These are phyloP conservation scores for Neospora caninum DNA, from an alignment of 169 alveolate species.

Conservation along the genomic window DNA sequence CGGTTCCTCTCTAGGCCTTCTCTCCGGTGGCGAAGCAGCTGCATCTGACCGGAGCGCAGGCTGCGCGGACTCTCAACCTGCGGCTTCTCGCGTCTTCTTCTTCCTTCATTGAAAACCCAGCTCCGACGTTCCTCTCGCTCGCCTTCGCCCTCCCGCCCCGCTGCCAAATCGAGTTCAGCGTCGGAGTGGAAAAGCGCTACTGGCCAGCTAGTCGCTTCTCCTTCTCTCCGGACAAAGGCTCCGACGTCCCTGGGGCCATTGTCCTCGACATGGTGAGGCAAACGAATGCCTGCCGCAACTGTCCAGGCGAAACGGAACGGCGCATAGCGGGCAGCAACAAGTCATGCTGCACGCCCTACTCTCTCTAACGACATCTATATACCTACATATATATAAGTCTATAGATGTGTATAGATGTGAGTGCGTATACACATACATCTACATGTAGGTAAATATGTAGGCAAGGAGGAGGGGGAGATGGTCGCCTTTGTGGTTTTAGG, in stretches of 20 bases:
- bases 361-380: too few relatives aligned
- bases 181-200: neutral
- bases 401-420: too few relatives aligned
- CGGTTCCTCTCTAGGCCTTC: neutral
- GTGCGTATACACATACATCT: too few relatives aligned
- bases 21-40: neutral
- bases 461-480: too few relatives aligned
- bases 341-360: too few relatives aligned
- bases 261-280: neutral
- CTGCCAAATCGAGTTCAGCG: neutral
- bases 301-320: too few relatives aligned
- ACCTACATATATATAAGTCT: too few relatives aligned
- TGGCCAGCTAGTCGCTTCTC: neutral
- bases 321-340: too few relatives aligned
- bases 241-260: constrained; percentile 10
- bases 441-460: too few relatives aligned
- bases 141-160: constrained; percentile 41
- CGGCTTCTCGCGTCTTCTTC: neutral
- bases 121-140: neutral
- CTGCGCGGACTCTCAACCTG: neutral
- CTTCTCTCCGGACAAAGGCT: constrained; percentile 43
- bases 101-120: neutral
- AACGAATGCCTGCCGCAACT: neutral
- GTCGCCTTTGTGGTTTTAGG: too few relatives aligned
- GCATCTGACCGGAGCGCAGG: neutral